Conservation (phyloP, 805 yeast genomes). For the baker's yeast (Saccharomyces cerevisiae) region DNA sequence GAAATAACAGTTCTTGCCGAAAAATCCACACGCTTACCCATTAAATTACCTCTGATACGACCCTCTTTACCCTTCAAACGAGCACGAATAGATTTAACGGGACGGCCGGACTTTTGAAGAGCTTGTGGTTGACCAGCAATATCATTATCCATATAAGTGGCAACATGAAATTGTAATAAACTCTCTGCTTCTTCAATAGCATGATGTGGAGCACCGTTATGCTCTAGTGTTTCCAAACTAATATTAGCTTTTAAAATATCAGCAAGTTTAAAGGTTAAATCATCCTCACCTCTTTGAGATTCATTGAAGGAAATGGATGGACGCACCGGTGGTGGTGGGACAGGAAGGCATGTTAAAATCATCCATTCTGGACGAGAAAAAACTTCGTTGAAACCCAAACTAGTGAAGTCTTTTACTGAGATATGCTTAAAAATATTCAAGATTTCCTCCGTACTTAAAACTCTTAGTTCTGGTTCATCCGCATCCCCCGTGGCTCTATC, state of each 20-base stretch:
- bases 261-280: constrained; percentile 92
- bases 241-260: constrained; percentile 95
- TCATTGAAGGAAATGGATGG: constrained; percentile 97
- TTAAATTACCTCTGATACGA: constrained; percentile 92
- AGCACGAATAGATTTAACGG: constrained; percentile 97
- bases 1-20: constrained; percentile 99
- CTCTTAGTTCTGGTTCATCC: constrained; percentile 84
- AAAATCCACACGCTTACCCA: constrained; percentile 99
- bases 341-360: constrained; percentile 93
- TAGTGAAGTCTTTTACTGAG: constrained; percentile 68
- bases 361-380: constrained; percentile 99
- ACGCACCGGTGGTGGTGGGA: constrained; percentile 99
- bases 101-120: constrained; percentile 95
- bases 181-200: constrained; percentile 95
- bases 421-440: constrained; percentile 88
- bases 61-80: constrained; percentile 99
- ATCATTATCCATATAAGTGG: constrained; percentile 98
- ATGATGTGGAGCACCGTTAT: constrained; percentile 98
- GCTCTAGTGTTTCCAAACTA: constrained; percentile 92
- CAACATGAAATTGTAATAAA: constrained; percentile 91
- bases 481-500: constrained; percentile 71
- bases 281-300: constrained; percentile 98
- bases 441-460: constrained; percentile 81
- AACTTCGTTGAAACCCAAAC: constrained; percentile 86
- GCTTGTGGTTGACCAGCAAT: constrained; percentile 99